A percentile compares a stretch with the other conserved stretches of the same genome.
phyloP scores from a whole-genome alignment of 2,329 filamentous ascomycete genomes.

The Zasmidium cellare region DNA sequence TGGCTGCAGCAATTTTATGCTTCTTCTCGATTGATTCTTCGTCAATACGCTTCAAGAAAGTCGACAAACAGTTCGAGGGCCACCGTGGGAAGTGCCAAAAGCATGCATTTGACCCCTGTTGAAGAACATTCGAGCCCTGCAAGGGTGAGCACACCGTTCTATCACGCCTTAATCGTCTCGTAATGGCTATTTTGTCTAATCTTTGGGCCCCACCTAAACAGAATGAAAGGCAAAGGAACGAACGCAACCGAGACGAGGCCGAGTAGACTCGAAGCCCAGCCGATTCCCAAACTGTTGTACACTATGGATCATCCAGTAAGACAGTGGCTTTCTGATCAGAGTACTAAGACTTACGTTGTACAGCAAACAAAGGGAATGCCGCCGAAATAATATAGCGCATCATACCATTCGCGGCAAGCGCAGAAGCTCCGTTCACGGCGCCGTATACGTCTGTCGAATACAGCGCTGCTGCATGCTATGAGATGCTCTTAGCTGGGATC shows the following conservation, averaged over 20 bases:
- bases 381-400: conserved; percentile 34
- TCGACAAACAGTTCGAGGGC: too few relatives aligned
- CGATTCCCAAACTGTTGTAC: conserved; percentile 40
- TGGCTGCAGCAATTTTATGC: too few relatives aligned
- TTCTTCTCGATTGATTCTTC: too few relatives aligned
- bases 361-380: conserved; percentile 42
- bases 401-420: conserved; percentile 29
- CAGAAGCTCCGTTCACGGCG: conserved; percentile 29
- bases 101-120: too few relatives aligned
- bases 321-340: too few relatives aligned
- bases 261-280: conserved; percentile 42
- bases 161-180: too few relatives aligned
- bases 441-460: conserved; percentile 22
- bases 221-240: conserved; percentile 30
- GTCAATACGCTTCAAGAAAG: too few relatives aligned
- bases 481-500: too few relatives aligned
- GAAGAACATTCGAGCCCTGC: too few relatives aligned
- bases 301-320: conserved; percentile 20
- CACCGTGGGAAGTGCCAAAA: too few relatives aligned
- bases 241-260: conserved; percentile 34
- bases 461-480: conserved; percentile 11
- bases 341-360: conserved; percentile 19
- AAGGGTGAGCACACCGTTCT: too few relatives aligned
- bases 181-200: too few relatives aligned
- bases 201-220: conserved; percentile 17